Evolutionary conservation across 345 rosid genomes (phyloP).

Genomic region (Pistacia vera): DNA sequence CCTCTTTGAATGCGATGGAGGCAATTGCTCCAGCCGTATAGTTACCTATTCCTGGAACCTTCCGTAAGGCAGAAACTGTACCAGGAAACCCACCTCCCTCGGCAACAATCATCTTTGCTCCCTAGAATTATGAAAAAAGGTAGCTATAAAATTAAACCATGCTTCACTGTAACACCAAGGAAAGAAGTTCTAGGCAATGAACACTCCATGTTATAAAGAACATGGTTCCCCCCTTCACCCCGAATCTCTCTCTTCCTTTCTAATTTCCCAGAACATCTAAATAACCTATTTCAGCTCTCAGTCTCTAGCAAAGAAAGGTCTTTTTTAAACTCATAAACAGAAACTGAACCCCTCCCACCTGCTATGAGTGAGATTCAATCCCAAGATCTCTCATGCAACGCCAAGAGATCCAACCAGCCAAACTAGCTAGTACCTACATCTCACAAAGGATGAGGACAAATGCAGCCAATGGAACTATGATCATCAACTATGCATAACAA

Average conservation of each 20-base stretch:
- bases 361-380: no score
- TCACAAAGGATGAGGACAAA: background rate
- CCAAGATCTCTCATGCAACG: no score
- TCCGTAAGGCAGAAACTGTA: conserved; percentile 44
- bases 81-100: conserved; percentile 55
- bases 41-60: conserved; percentile 75
- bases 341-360: no score
- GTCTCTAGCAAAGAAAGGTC: background rate
- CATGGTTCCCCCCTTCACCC: background rate
- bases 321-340: no score
- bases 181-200: background rate
- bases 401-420: no score
- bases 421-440: no score
- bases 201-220: background rate
- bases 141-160: background rate
- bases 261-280: no score
- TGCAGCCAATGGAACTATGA: background rate
- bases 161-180: background rate
- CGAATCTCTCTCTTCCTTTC: background rate
- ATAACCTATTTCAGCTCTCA: background rate
- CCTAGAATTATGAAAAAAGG: conserved; percentile 35
- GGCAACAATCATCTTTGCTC: conserved; percentile 64
- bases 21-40: conserved; percentile 82
- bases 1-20: conserved; percentile 79
- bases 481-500: no score